Base-by-base conservation (phyloP, 345 rosid species). In the Moringa oleifera region DNA sequence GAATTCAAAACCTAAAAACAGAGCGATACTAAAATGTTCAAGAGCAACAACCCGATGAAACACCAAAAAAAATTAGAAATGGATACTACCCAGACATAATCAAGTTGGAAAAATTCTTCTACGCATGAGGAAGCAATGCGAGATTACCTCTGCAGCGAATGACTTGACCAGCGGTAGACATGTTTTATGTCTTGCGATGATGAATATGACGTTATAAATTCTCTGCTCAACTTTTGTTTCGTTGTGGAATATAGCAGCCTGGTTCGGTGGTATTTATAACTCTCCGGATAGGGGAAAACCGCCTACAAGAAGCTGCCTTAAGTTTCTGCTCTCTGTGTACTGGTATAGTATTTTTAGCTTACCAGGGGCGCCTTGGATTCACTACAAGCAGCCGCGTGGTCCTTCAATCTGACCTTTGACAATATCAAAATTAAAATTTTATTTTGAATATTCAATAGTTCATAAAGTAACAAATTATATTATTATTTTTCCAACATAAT, bases 91-190 rank as follows among this genome's bases (percentile, higher is more conserved):
- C 33, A 28, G 8, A 28, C 8, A 8, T 28, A 28, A 28, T 28
- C 33, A 28, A 8, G 8, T 28, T 8, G 33, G 8, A 2, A 3
- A 28, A 28, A 28, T 28, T n/a, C 3, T 28, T 2, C 3, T 28
- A 28, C 5, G 3, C 8, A 28, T 28, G 33, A 8, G 2, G 13
- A 41, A 41, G 47, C 47, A 7, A 16, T 41, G 1, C 2, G 9
- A 20, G 20, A 0, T 12, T 51, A 86, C 93, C 96, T 78, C 77
- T 84, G 89, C 90, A 89, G 28, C 81, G 83, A 65, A 89, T 89
- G 41, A 82, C 71, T 50, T 84, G 88, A 64, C 93, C 87, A 11
- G 66, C 84, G 0, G 83, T 83, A 64, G 71, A 62, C 77, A 79
- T 79, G 59, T 53, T 13, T 41, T 41, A 1, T 41, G 6, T 9